Conservation (phyloP, 805 yeast species). For the Wickerhamomyces canadensis region DNA sequence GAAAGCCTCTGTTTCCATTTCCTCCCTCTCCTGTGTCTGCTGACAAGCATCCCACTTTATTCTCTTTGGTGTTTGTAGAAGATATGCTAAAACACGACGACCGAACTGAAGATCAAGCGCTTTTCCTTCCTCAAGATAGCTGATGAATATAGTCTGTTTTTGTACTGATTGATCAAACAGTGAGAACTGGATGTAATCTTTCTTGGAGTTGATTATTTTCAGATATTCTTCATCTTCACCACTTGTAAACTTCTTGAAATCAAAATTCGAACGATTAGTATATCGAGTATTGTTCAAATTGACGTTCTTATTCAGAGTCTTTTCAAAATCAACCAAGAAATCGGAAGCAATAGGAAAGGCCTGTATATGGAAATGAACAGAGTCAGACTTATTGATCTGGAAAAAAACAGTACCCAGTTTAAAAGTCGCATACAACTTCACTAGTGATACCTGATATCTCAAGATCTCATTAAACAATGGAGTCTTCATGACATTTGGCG, state of each 20-base stretch:
- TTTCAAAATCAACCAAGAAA: constrained; percentile 37
- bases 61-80: constrained; percentile 55
- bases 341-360: constrained; percentile 60
- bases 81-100: constrained; percentile 65
- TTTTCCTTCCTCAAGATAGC: constrained; percentile 26
- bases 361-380: constrained; percentile 76
- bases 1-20: constrained; percentile 55
- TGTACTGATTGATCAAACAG: constrained; percentile 28
- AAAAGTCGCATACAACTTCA: constrained; percentile 37
- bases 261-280: constrained; percentile 35
- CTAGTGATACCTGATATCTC: constrained; percentile 42
- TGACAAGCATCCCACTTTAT: constrained; percentile 73
- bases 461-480: constrained; percentile 39
- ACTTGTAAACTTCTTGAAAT: constrained; percentile 32
- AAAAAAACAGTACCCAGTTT: constrained; percentile 54
- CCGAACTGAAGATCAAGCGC: constrained; percentile 78
- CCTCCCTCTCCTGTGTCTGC: constrained; percentile 60
- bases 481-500: constrained; percentile 21
- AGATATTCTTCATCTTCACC: constrained; percentile 23
- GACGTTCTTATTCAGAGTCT: constrained; percentile 39
- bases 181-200: constrained; percentile 27
- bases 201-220: constrained; percentile 23
- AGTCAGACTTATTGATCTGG: constrained; percentile 58
- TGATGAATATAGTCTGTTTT: constrained; percentile 27
- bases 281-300: constrained; percentile 44